Conservation (phyloP, 2,329 filamentous ascomycete species). For the Esteya vermicola region DNA sequence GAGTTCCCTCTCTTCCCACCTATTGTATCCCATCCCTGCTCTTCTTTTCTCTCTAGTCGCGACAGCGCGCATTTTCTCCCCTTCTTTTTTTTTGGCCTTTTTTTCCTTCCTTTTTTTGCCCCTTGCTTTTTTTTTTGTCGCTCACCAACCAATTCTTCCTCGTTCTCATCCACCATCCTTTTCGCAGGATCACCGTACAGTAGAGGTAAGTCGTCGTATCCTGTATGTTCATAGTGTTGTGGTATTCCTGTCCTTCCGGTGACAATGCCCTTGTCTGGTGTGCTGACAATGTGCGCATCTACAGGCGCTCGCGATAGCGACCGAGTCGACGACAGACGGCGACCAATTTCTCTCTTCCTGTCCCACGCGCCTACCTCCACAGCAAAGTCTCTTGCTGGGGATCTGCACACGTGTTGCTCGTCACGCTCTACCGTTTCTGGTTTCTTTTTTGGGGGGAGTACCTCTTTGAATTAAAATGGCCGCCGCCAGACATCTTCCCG, state of each 20-base stretch:
- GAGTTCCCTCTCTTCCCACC: background rate
- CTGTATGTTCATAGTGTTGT: background rate
- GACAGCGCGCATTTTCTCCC: slow-evolving; percentile 3
- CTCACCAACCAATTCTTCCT: background rate
- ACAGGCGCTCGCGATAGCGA: background rate
- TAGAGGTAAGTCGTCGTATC: background rate
- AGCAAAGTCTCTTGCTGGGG: background rate
- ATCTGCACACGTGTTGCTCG: too few species aligned
- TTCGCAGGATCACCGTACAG: background rate
- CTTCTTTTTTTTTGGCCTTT: background rate
- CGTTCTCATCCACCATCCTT: background rate
- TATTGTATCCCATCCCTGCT: background rate
- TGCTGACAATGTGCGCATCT: background rate
- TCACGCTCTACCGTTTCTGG: background rate
- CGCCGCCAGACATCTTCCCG: slow-evolving; percentile 20
- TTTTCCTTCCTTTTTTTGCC: background rate
- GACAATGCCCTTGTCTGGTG: background rate
- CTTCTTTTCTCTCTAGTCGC: slow-evolving; percentile 1
- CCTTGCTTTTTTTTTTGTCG: background rate
- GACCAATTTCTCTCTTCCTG: background rate
- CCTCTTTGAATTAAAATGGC: slow-evolving; percentile 11
- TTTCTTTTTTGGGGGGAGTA: background rate
- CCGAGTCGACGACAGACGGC: background rate
- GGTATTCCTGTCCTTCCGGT: background rate
- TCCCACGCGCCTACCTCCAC: background rate